phyloP scores from a whole-genome alignment of 495 filamentous ascomycete genomes.

The Lophiotrema nucula region DNA sequence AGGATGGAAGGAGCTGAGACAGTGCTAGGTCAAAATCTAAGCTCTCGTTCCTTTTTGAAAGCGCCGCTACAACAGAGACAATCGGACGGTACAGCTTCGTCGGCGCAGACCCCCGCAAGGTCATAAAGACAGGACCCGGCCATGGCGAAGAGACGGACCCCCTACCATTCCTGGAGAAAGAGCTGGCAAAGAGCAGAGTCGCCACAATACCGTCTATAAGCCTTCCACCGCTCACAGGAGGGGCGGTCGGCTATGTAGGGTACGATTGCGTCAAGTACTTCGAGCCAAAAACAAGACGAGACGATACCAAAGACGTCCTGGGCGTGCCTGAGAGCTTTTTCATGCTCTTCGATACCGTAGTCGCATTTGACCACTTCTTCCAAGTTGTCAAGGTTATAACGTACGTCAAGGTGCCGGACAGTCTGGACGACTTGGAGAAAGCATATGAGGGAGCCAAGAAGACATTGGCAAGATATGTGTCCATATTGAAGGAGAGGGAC shows the following conservation, averaged over 20 bases:
- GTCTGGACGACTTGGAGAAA: slow-evolving; percentile 50
- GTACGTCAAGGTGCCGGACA: slow-evolving; percentile 70
- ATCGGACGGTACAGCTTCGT: slow-evolving; percentile 95
- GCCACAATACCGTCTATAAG: slow-evolving; percentile 74
- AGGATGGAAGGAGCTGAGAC: slow-evolving; percentile 13
- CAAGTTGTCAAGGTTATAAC: slow-evolving; percentile 89
- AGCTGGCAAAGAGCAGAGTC: slow-evolving; percentile 73
- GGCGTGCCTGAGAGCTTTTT: slow-evolving; percentile 89
- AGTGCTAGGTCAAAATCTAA: slow-evolving; percentile 52
- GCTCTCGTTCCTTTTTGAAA: slow-evolving; percentile 88
- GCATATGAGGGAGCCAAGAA: slow-evolving; percentile 65
- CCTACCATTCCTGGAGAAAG: slow-evolving; percentile 72
- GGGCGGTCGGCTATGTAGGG: slow-evolving; percentile 92
- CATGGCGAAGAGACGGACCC: slow-evolving; percentile 83
- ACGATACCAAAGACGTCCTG: slow-evolving; percentile 77
- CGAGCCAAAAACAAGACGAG: slow-evolving; percentile 84
- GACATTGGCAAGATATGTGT: slow-evolving; percentile 63
- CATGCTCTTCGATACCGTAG: slow-evolving; percentile 95
- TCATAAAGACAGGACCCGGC: slow-evolving; percentile 82
- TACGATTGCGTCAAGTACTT: slow-evolving; percentile 98
- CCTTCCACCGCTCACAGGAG: slow-evolving; percentile 82
- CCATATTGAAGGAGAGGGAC: slow-evolving; percentile 66
- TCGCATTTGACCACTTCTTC: slow-evolving; percentile 94
- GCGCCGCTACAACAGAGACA: slow-evolving; percentile 83
- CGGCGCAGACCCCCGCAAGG: slow-evolving; percentile 80